Evolutionary conservation across 1,139 yeast species (phyloP).

Genomic region (Candida sp.): DNA sequence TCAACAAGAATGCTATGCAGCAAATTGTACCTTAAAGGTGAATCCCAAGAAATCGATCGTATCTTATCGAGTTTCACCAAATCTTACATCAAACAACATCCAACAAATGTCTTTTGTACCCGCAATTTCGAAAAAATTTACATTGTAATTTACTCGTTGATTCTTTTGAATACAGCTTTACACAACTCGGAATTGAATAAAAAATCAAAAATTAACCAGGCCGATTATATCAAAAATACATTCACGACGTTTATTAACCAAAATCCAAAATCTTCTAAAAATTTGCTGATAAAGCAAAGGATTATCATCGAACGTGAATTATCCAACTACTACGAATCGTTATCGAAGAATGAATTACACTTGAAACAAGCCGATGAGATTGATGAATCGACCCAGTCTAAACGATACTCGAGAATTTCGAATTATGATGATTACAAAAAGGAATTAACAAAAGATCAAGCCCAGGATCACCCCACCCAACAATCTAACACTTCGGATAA

Average conservation of each 20-base stretch:
- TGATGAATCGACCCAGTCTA: slow-evolving; percentile 2
- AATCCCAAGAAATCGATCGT: slow-evolving; percentile 79
- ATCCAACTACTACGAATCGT: slow-evolving; percentile 38
- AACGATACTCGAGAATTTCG: not conserved
- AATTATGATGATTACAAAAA: not conserved
- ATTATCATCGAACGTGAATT: slow-evolving; percentile 43
- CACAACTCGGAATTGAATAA: slow-evolving; percentile 49
- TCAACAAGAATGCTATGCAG: slow-evolving; percentile 63
- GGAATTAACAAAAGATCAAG: slow-evolving; percentile 2
- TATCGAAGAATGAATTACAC: slow-evolving; percentile 34
- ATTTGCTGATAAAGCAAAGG: slow-evolving; percentile 37
- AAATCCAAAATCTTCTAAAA: slow-evolving; percentile 24
- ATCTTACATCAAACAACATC: slow-evolving; percentile 58
- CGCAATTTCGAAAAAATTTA: slow-evolving; percentile 62
- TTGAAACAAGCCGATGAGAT: slow-evolving; percentile 20
- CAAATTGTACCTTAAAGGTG: slow-evolving; percentile 72
- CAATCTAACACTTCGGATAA: slow-evolving; percentile 2
- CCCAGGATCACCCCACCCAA: slow-evolving; percentile 4
- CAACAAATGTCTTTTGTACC: slow-evolving; percentile 47
- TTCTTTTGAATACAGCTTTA: slow-evolving; percentile 69
- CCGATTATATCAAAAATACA: slow-evolving; percentile 57
- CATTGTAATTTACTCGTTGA: slow-evolving; percentile 68
- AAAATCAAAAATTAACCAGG: slow-evolving; percentile 39
- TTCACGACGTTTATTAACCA: slow-evolving; percentile 41
- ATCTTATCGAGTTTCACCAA: slow-evolving; percentile 67